Base-by-base conservation (phyloP, 2,329 filamentous ascomycete species). In the Blastomyces percursus region DNA sequence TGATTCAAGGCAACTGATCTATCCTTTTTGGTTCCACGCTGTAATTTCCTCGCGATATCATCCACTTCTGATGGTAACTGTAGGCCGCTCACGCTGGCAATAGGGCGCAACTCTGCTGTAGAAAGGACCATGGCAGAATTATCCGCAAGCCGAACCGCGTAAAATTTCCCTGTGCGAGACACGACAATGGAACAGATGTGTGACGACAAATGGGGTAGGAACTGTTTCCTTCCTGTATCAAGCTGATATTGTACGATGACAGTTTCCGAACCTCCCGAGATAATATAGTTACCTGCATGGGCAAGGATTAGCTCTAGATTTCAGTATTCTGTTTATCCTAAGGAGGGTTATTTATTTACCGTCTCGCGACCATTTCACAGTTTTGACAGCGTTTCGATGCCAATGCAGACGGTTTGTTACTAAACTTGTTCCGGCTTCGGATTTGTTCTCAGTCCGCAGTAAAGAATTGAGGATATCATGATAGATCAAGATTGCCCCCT, bases 181-280 rank as follows among this genome's bases (percentile, higher is more conserved):
- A 99, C 84, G 4, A 89, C 86, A 52, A 99, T 83, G 68, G 89
- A 91, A 72, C 94, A 88, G 44, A 99, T 89, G 32, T 86, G 85
- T 6, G 91, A 89, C 30, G 89, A 88, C 63, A 99, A 81, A 81
- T 97, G 91, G n/a, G 94, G 94, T 35, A 99, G 79, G 71, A 87
- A 90, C 71, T 94, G 88, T 70, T 85, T 86, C 72, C 87, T 87
- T 66, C 86, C 86, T 0, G 93, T 96, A 67, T 95, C 90, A 63
- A 96, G 80, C 75, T 99, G 94, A 92, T 92, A 97, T 40, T 96
- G 79, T 9, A 96, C 90, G 51, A 99, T 80, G 24, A 91, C 89
- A 8, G 91, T 92, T 76, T 99, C 94, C 27, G 86, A 85, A 40
- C 94, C 94, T 71, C 94, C 94, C 62, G 94, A 97, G 60, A 99